These are phyloP conservation scores for Pythium insidiosum DNA, from an alignment of 352 stramenopile species.

Conservation along the genomic window DNA sequence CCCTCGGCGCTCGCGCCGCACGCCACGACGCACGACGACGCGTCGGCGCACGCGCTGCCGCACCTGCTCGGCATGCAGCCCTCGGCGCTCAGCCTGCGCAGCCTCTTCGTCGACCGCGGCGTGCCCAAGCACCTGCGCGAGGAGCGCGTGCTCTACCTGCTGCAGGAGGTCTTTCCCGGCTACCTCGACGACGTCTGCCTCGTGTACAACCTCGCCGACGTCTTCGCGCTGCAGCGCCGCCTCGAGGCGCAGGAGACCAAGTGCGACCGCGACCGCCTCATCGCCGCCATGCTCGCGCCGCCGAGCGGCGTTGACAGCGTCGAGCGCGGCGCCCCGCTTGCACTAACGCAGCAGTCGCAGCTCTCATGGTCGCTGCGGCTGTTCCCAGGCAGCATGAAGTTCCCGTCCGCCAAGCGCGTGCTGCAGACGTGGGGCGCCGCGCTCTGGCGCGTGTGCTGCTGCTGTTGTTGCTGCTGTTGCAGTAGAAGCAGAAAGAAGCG, in stretches of 20 bases:
- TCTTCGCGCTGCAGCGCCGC: slow-evolving; percentile 47
- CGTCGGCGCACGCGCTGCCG: slow-evolving; percentile 8
- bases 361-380: slow-evolving; percentile 64
- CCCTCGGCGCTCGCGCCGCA: slow-evolving; percentile 5
- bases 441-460: too few species aligned
- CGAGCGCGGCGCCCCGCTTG: neutral
- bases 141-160: slow-evolving; percentile 63
- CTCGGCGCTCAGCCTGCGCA: slow-evolving; percentile 59
- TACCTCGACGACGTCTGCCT: slow-evolving; percentile 79
- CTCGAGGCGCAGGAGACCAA: slow-evolving; percentile 39
- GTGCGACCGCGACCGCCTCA: slow-evolving; percentile 47
- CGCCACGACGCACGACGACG: neutral
- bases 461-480: too few species aligned
- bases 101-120: slow-evolving; percentile 72
- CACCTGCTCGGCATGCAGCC: slow-evolving; percentile 81
- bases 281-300: too few species aligned
- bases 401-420: slow-evolving; percentile 47
- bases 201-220: slow-evolving; percentile 75
- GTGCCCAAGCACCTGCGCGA: slow-evolving; percentile 69
- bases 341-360: slow-evolving; percentile 21
- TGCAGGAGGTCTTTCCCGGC: slow-evolving; percentile 74
- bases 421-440: slow-evolving; percentile 27
- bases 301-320: neutral
- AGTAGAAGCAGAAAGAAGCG: too few species aligned
- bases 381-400: slow-evolving; percentile 60